These are phyloP conservation scores for Lipomyces spencermartinsiae DNA, from an alignment of 805 yeast species.

Conservation along the genomic window DNA sequence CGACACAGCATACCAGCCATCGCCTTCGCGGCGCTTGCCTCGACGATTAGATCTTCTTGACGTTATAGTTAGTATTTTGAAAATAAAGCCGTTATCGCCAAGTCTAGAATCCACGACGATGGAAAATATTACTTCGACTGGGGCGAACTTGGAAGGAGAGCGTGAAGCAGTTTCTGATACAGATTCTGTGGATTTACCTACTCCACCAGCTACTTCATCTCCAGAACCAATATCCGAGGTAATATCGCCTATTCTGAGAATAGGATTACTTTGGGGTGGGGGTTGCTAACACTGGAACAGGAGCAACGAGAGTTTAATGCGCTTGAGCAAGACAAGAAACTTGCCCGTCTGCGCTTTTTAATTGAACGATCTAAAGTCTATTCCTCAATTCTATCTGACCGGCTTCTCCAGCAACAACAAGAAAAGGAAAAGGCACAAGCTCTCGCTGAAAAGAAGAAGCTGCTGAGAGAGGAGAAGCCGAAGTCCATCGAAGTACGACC, in stretches of 20 bases:
- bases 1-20: not conserved
- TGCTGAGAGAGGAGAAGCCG: not conserved
- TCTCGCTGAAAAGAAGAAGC: constrained; percentile 10
- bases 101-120: not conserved
- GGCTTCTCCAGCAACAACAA: constrained; percentile 50
- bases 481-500: not conserved
- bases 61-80: not conserved
- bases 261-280: not conserved
- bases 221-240: constrained; percentile 29
- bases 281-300: constrained; percentile 11
- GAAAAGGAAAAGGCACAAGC: constrained; percentile 27
- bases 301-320: constrained; percentile 46
- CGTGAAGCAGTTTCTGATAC: not conserved
- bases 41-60: not conserved
- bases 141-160: not conserved
- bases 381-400: constrained; percentile 83
- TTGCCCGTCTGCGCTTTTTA: constrained; percentile 70
- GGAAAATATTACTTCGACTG: not conserved
- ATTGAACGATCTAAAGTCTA: constrained; percentile 89
- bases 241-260: not conserved
- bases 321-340: constrained; percentile 60
- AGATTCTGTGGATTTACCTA: constrained; percentile 9
- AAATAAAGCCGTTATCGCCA: not conserved
- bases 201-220: constrained; percentile 34
- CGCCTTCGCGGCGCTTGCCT: not conserved